phyloP scores from a whole-genome alignment of 768 basidiomycete genomes.

The Galerina sulciceps region DNA sequence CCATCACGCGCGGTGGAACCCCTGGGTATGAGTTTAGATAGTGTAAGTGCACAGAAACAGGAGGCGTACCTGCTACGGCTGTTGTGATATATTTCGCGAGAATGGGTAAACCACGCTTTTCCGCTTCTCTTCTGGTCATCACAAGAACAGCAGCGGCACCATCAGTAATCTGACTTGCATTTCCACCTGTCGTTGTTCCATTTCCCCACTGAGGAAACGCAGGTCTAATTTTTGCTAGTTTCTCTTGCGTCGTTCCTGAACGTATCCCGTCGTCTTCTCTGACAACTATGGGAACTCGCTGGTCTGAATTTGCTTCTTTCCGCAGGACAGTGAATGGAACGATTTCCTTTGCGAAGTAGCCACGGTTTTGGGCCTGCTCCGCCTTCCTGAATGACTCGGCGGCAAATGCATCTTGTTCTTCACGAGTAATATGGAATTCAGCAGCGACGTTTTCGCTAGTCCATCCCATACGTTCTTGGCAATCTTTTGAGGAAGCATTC shows the following conservation, averaged over 20 bases:
- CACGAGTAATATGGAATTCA: conserved; percentile 72
- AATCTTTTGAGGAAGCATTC: conserved; percentile 62
- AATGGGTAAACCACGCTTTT: conserved; percentile 71
- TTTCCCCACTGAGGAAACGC: conserved; percentile 88
- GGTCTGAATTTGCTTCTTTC: conserved; percentile 59
- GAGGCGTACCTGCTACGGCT: conserved; percentile 57
- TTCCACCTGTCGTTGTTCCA: conserved; percentile 78
- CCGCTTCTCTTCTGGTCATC: conserved; percentile 82
- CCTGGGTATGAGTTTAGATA: conserved; percentile 39
- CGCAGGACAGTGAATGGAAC: conserved; percentile 74
- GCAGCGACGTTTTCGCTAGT: conserved; percentile 85
- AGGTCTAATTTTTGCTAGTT: conserved; percentile 63
- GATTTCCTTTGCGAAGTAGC: conserved; percentile 71
- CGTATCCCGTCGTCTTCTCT: conserved; percentile 80
- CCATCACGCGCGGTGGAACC: conserved; percentile 84
- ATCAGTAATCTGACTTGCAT: conserved; percentile 86
- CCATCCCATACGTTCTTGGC: conserved; percentile 83
- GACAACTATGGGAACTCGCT: conserved; percentile 55
- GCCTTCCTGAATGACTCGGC: conserved; percentile 80
- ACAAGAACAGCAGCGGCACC: conserved; percentile 82
- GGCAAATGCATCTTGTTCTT: conserved; percentile 77
- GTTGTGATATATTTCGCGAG: conserved; percentile 84
- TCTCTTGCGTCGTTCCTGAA: conserved; percentile 70
- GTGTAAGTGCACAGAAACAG: neutral
- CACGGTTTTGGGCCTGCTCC: conserved; percentile 70